Conservation (phyloP, 139 green algal genomes). For the Pleodorina starrii region DNA sequence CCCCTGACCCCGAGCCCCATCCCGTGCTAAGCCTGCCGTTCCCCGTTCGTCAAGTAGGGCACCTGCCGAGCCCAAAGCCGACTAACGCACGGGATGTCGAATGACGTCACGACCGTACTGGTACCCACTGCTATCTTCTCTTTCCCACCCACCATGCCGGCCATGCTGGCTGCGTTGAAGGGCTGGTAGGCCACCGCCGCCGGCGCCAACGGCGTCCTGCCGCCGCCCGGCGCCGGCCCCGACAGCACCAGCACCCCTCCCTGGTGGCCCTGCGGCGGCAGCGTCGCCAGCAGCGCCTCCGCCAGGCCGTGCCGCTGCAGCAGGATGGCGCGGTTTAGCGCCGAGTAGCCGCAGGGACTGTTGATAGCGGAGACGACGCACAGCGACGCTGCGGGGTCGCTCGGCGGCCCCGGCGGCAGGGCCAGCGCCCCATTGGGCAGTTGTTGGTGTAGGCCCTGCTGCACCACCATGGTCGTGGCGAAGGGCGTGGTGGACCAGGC, state of each 20-base stretch:
- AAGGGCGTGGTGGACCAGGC: background rate
- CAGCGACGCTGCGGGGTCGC: background rate
- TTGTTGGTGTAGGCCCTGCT: background rate
- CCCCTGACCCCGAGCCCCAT: no score
- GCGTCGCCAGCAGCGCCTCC: conserved; percentile 28
- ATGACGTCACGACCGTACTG: no score
- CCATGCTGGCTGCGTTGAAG: background rate
- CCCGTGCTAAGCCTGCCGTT: no score
- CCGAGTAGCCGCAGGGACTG: conserved; percentile 30
- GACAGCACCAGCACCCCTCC: conserved; percentile 8
- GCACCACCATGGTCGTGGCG: background rate
- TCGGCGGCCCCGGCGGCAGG: background rate
- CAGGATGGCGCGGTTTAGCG: conserved; percentile 40
- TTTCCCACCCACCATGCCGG: no score
- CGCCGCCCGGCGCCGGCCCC: background rate
- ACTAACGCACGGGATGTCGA: no score
- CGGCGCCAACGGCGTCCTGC: background rate
- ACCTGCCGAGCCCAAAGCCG: no score
- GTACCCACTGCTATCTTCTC: no score
- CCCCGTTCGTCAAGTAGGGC: no score
- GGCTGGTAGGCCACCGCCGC: background rate
- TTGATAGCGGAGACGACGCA: conserved; percentile 42
- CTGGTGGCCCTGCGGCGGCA: conserved; percentile 1
- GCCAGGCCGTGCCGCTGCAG: background rate
- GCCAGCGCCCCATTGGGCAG: background rate